A percentile compares a stretch with the other conserved stretches of the same genome.
These are phyloP conservation scores for Alternaria sp. DNA, from an alignment of 2,329 filamentous ascomycete species.

Conservation along the genomic window DNA sequence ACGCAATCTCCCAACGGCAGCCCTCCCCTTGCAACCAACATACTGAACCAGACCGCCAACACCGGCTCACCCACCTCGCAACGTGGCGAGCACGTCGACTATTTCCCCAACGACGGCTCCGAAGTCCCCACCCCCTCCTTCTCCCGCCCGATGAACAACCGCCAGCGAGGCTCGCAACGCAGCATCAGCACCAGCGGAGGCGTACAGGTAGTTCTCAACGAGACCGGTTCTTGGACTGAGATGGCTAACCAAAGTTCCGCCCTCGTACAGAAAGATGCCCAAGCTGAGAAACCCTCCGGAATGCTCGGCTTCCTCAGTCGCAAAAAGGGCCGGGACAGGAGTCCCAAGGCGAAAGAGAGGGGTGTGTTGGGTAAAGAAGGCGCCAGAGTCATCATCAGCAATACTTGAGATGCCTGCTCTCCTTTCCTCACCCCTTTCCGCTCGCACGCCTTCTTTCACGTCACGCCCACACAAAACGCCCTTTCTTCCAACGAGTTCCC, in stretches of 20 bases:
- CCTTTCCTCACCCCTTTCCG: background rate
- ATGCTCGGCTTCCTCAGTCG: constrained; percentile 89
- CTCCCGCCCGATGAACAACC: constrained; percentile 50
- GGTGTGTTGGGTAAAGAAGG: constrained; percentile 96
- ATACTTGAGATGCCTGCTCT: constrained; percentile 39
- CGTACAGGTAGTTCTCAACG: constrained; percentile 88
- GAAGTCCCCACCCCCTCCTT: constrained; percentile 41
- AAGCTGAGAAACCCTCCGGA: constrained; percentile 65
- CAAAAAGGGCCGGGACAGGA: constrained; percentile 88
- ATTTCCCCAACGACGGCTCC: constrained; percentile 41
- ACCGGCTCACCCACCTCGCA: constrained; percentile 43
- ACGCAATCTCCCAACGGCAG: constrained; percentile 57
- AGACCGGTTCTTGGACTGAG: constrained; percentile 88
- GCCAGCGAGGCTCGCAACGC: constrained; percentile 67
- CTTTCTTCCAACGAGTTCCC: constrained; percentile 7
- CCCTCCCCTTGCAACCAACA: constrained; percentile 48
- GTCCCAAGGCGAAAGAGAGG: constrained; percentile 91
- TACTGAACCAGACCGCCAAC: constrained; percentile 28
- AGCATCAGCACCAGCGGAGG: constrained; percentile 81
- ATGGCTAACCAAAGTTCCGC: constrained; percentile 84
- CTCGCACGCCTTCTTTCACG: background rate
- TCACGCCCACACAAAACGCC: background rate
- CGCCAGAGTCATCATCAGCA: constrained; percentile 66
- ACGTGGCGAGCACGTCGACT: constrained; percentile 44
- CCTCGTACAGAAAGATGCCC: constrained; percentile 55